Conservation (phyloP, 352 stramenopile species). For the Globisporangium spinosum region DNA sequence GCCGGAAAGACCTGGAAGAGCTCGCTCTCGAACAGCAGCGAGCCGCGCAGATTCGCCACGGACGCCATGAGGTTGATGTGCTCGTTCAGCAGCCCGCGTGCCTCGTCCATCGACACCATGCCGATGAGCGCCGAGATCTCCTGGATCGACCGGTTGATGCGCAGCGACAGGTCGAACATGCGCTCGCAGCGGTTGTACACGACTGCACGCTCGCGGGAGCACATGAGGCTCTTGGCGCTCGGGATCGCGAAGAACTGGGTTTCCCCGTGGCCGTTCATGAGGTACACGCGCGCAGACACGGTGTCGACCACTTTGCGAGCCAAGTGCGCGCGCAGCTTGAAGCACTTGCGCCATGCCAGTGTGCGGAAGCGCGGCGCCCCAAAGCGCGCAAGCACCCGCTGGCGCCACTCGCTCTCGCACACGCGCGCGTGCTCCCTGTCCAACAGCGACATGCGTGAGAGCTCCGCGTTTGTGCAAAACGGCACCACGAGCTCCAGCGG, state of each 20-base stretch:
- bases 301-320: constrained; percentile 49
- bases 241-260: constrained; percentile 62
- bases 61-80: constrained; percentile 84
- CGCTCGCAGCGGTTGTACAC: constrained; percentile 83
- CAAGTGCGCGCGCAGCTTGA: constrained; percentile 62
- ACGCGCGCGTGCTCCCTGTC: constrained; percentile 34
- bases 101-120: constrained; percentile 78
- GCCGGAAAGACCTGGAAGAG: constrained; percentile 82
- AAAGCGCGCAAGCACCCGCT: constrained; percentile 48
- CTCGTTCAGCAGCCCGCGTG: constrained; percentile 70
- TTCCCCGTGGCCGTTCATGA: constrained; percentile 79
- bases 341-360: constrained; percentile 57
- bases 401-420: constrained; percentile 64
- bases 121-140: constrained; percentile 83
- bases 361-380: constrained; percentile 50
- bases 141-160: constrained; percentile 86
- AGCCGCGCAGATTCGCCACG: constrained; percentile 65
- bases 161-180: constrained; percentile 86
- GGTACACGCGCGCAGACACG: constrained; percentile 69
- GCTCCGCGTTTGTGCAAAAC: constrained; percentile 43
- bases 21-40: constrained; percentile 84
- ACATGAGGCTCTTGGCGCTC: constrained; percentile 62
- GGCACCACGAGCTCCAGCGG: constrained; percentile 39
- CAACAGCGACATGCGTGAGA: constrained; percentile 44
- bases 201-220: constrained; percentile 65